Conservation (phyloP, 1,284 basidiomycete genomes). For the Pyrrhoderma noxium region DNA sequence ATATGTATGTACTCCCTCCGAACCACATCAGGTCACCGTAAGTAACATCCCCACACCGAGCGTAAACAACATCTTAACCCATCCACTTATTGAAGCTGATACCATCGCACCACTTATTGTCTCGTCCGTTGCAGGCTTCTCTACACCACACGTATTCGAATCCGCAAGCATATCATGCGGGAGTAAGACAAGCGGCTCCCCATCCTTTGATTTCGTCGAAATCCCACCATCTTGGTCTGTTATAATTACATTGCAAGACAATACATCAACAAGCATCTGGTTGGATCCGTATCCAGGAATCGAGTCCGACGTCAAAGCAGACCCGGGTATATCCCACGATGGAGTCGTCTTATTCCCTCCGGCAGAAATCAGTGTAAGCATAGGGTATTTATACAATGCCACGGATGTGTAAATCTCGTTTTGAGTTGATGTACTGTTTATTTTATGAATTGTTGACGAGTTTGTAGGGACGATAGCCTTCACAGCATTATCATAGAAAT, state of each 20-base stretch:
- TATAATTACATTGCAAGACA: slow-evolving; percentile 43
- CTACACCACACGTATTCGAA: slow-evolving; percentile 15
- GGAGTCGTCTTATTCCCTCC: slow-evolving; percentile 36
- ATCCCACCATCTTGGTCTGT: slow-evolving; percentile 42
- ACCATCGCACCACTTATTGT: too few species aligned
- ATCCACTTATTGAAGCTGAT: too few species aligned
- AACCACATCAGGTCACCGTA: too few species aligned
- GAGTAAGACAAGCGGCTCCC: slow-evolving; percentile 31
- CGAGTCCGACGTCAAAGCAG: slow-evolving; percentile 23
- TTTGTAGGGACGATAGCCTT: slow-evolving; percentile 31
- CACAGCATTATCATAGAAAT: slow-evolving; percentile 49
- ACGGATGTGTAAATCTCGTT: slow-evolving; percentile 37
- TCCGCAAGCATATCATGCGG: slow-evolving; percentile 15
- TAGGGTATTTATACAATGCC: slow-evolving; percentile 54
- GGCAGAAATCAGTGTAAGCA: slow-evolving; percentile 64
- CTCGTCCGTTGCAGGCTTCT: too few species aligned
- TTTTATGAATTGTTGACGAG: too few species aligned
- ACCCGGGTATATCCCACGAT: slow-evolving; percentile 41
- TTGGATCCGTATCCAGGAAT: slow-evolving; percentile 33
- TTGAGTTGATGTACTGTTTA: too few species aligned
- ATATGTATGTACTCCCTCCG: too few species aligned
- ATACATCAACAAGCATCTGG: slow-evolving; percentile 52
- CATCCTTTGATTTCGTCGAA: slow-evolving; percentile 28
- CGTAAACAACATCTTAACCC: too few species aligned
- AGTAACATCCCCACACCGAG: too few species aligned